A percentile compares a stretch with the other conserved stretches of the same genome.
These are phyloP conservation scores for Tolypocladium nubicola DNA, from an alignment of 2,329 filamentous ascomycete genomes.

Conservation along the genomic window DNA sequence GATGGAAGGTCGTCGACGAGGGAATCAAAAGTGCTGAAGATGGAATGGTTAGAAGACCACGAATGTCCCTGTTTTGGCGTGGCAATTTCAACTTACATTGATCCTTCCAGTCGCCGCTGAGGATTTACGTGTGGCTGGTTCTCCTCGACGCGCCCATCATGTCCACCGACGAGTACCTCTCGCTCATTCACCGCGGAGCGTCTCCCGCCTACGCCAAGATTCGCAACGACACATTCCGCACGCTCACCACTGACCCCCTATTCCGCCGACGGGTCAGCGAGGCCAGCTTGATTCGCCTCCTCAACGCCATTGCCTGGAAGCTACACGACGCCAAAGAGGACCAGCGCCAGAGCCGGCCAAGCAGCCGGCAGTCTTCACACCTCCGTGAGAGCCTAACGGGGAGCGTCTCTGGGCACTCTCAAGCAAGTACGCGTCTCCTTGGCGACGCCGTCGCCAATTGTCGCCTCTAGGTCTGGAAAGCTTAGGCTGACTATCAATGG, in stretches of 20 bases:
- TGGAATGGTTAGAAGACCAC: constrained; percentile 54
- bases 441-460: neutral
- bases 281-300: constrained; percentile 82
- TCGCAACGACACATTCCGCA: constrained; percentile 95
- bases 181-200: constrained; percentile 82
- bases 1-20: constrained; percentile 64
- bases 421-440: constrained; percentile 28
- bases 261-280: constrained; percentile 94
- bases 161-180: constrained; percentile 78
- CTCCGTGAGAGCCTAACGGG: constrained; percentile 20
- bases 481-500: constrained; percentile 35
- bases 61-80: neutral
- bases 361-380: constrained; percentile 25
- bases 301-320: constrained; percentile 93
- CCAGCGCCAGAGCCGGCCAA: constrained; percentile 26
- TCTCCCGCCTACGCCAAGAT: constrained; percentile 96
- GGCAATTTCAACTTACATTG: neutral
- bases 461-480: neutral
- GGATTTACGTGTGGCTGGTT: constrained; percentile 94
- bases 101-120: constrained; percentile 61
- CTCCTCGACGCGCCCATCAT: constrained; percentile 81
- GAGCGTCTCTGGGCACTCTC: constrained; percentile 25
- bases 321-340: constrained; percentile 67
- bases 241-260: constrained; percentile 89
- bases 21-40: constrained; percentile 69